Percentiles rank a stretch among this genome's conserved stretches.
phyloP scores from a whole-genome alignment of 2,329 filamentous ascomycete species.

The Fusarium guadeloupense region DNA sequence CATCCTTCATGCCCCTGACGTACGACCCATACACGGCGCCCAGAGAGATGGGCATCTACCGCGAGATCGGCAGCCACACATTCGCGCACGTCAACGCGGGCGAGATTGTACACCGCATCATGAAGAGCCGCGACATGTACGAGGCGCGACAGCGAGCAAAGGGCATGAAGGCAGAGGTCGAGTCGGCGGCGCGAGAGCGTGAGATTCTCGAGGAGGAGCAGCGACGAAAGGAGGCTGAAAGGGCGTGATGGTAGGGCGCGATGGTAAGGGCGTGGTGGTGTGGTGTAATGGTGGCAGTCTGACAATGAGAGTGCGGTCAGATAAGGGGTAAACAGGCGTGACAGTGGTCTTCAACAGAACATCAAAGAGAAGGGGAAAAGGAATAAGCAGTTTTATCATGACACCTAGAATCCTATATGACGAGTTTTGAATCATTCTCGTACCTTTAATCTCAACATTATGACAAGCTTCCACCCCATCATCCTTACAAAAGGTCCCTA shows the following conservation, averaged over 20 bases:
- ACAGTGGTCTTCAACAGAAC: slow-evolving; percentile 41
- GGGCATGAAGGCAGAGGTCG: slow-evolving; percentile 82
- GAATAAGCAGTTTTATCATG: slow-evolving; percentile 31
- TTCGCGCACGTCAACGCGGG: slow-evolving; percentile 91
- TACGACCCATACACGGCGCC: slow-evolving; percentile 84
- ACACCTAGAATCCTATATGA: slow-evolving; percentile 18
- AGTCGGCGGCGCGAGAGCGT: slow-evolving; percentile 70
- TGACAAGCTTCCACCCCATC: slow-evolving; percentile 12
- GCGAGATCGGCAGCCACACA: slow-evolving; percentile 77
- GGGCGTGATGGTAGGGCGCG: slow-evolving; percentile 41
- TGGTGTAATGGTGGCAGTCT: slow-evolving; percentile 22
- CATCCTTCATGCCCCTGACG: slow-evolving; percentile 83
- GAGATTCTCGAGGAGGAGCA: slow-evolving; percentile 71
- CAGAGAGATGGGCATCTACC: slow-evolving; percentile 85
- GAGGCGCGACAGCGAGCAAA: slow-evolving; percentile 92
- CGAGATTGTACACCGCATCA: slow-evolving; percentile 89
- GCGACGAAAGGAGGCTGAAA: slow-evolving; percentile 56
- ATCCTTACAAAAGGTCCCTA: background rate
- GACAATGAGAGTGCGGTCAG: background rate
- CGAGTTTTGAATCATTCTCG: background rate
- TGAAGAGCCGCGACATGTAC: slow-evolving; percentile 86
- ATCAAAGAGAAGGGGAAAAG: slow-evolving; percentile 14
- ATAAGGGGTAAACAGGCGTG: background rate
- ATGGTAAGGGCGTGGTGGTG: background rate
- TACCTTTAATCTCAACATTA: slow-evolving; percentile 14